These are phyloP conservation scores for Blastocystis sp. DNA, from an alignment of 352 stramenopile genomes.

Conservation along the genomic window DNA sequence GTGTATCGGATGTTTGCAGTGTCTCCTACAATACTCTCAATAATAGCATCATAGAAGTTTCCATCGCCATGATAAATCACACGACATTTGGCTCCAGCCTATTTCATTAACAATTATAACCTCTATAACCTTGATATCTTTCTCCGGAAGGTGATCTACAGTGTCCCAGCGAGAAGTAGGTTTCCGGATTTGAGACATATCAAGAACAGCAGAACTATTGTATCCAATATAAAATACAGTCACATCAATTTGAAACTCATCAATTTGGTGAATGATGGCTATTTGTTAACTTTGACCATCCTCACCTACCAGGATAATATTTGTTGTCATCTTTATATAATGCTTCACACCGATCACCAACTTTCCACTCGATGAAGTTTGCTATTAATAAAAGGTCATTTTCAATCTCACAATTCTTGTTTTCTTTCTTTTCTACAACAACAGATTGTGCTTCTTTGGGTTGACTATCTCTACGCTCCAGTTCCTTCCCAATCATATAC, in stretches of 20 bases:
- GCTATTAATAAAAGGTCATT: background rate
- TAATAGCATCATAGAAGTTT: slow-evolving; percentile 54
- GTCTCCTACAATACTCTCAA: slow-evolving; percentile 12
- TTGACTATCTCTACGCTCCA: background rate
- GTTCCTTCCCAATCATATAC: background rate
- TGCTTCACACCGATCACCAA: slow-evolving; percentile 30
- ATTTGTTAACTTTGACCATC: background rate
- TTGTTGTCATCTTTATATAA: slow-evolving; percentile 54
- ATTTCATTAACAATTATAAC: background rate
- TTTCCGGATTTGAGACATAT: slow-evolving; percentile 45
- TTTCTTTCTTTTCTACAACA: background rate
- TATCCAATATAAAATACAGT: slow-evolving; percentile 54
- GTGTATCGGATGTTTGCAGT: slow-evolving; percentile 49
- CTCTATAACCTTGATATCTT: slow-evolving; percentile 14
- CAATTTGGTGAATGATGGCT: slow-evolving; percentile 43
- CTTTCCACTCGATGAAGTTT: slow-evolving; percentile 11
- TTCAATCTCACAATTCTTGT: background rate
- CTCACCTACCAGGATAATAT: slow-evolving; percentile 10
- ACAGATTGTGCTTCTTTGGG: slow-evolving; percentile 30
- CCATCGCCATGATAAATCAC: slow-evolving; percentile 30
- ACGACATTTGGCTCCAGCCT: slow-evolving; percentile 14
- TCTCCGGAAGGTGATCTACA: slow-evolving; percentile 22
- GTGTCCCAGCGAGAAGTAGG: slow-evolving; percentile 18
- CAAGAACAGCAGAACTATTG: background rate
- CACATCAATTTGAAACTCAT: slow-evolving; percentile 50